These are phyloP conservation scores for Hemileccinum impolitum DNA, from an alignment of 768 basidiomycete species.

Conservation along the genomic window DNA sequence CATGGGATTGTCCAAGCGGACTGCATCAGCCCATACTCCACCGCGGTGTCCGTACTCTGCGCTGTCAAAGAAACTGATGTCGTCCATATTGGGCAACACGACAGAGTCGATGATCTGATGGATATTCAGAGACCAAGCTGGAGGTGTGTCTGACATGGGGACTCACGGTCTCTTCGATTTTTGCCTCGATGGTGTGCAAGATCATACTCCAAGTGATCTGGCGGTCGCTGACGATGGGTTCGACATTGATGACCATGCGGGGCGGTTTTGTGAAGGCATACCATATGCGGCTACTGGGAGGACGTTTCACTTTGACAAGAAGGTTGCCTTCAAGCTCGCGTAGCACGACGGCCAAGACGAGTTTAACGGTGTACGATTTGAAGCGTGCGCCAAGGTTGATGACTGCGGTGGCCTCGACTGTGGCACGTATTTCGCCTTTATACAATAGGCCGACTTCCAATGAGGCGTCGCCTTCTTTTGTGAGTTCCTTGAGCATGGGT, in stretches of 20 bases:
- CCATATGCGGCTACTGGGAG: constrained; percentile 95
- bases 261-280: constrained; percentile 87
- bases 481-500: constrained; percentile 97
- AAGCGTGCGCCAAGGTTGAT: constrained; percentile 81
- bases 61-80: constrained; percentile 94
- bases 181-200: constrained; percentile 82
- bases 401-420: constrained; percentile 83
- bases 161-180: constrained; percentile 81
- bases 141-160: constrained; percentile 5
- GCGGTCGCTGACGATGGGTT: constrained; percentile 91
- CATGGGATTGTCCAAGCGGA: constrained; percentile 37
- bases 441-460: constrained; percentile 83
- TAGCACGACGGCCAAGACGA: constrained; percentile 84
- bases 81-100: constrained; percentile 97
- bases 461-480: constrained; percentile 88
- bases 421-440: constrained; percentile 87
- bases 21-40: constrained; percentile 85
- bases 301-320: constrained; percentile 85
- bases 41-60: constrained; percentile 61
- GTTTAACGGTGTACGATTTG: constrained; percentile 86
- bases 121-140: constrained; percentile 63
- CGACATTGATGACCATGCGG: constrained; percentile 82
- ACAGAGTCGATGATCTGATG: constrained; percentile 89
- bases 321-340: constrained; percentile 91
- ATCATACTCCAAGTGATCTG: constrained; percentile 96